Percentiles rank a stretch among this genome's conserved stretches.
Conservation (phyloP, 257 asterid species). For the Capsicum baccatum region DNA sequence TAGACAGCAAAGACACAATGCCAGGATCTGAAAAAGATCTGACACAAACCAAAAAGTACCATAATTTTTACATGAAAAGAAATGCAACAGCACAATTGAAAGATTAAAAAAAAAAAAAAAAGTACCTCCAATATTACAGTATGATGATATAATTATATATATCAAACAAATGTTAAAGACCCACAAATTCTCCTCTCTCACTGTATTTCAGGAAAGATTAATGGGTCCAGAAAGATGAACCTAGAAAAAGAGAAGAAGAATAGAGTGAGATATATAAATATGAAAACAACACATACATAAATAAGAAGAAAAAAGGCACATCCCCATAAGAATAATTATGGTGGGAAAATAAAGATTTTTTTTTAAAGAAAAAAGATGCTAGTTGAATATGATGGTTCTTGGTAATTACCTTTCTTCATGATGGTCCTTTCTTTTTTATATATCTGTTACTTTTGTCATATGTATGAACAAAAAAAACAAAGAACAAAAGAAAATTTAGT, state of each 20-base stretch:
- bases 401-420: constrained; percentile 24
- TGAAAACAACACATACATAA: neutral
- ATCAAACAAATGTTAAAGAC: neutral
- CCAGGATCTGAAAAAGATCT: constrained; percentile 41
- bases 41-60: constrained; percentile 23
- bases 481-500: neutral
- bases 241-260: constrained; percentile 16
- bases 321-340: too few relatives aligned
- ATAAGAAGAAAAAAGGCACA: neutral
- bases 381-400: constrained; percentile 8
- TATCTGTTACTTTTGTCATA: neutral
- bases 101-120: neutral
- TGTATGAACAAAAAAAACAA: neutral
- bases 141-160: constrained; percentile 21
- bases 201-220: neutral
- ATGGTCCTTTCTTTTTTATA: neutral
- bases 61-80: neutral
- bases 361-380: neutral
- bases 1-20: constrained; percentile 23
- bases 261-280: constrained; percentile 1
- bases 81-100: neutral
- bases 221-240: constrained; percentile 22
- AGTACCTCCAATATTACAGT: constrained; percentile 29
- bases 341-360: neutral
- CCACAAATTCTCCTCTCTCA: neutral